Percentiles rank a stretch among this genome's conserved stretches.
Evolutionary conservation across 1,139 yeast species (phyloP).

Genomic region (Candida gigantensis): DNA sequence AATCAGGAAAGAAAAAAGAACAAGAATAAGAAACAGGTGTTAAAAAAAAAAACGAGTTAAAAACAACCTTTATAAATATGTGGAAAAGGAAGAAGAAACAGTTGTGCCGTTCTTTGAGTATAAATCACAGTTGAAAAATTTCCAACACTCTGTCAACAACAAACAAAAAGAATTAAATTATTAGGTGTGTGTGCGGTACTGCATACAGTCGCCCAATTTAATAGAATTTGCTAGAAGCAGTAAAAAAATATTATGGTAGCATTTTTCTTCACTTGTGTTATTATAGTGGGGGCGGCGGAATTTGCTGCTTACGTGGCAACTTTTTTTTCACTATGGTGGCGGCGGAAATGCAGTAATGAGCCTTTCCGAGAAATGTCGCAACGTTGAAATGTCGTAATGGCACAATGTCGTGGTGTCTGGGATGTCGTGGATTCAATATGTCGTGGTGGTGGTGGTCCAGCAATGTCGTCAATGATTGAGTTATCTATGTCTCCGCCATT

Average conservation of each 20-base stretch:
- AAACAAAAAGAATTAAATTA: too few relatives aligned
- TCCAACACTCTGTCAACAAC: constrained; percentile 3
- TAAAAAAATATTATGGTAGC: constrained; percentile 1
- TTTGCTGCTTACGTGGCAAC: background rate
- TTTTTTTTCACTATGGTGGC: too few relatives aligned
- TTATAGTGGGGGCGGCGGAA: background rate
- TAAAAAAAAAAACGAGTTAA: background rate
- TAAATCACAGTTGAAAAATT: background rate
- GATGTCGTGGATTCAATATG: too few relatives aligned
- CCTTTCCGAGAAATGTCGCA: too few relatives aligned
- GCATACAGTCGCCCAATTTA: background rate
- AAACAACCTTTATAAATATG: background rate
- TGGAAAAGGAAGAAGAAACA: background rate
- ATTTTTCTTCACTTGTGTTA: background rate
- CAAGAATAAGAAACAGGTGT: background rate
- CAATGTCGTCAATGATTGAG: too few relatives aligned
- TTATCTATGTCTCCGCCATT: too few relatives aligned
- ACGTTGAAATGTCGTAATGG: too few relatives aligned
- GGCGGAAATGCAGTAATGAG: too few relatives aligned
- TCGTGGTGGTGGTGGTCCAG: too few relatives aligned
- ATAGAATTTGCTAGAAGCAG: background rate
- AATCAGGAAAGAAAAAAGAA: background rate
- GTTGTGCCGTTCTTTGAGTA: background rate
- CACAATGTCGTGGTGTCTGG: too few relatives aligned
- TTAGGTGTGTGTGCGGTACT: background rate